Base-by-base conservation (phyloP, 805 yeast genomes). In the Pichia insulana region DNA sequence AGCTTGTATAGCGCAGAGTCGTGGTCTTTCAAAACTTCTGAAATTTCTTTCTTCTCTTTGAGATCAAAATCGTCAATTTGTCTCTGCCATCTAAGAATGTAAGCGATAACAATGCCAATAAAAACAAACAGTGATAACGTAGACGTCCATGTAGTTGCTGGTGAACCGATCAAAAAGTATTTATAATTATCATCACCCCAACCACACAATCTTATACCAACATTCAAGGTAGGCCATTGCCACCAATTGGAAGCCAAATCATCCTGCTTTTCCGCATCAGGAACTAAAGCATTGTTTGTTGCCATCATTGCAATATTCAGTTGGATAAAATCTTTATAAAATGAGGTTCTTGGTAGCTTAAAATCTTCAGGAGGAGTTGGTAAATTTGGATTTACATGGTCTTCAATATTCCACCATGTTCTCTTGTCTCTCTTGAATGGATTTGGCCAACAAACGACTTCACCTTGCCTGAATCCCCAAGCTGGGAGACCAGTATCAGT, bases 391-490 rank as follows among this genome's bases (percentile, higher is more conserved):
- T 84, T 83, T 46, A 62, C 64, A 59, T 84, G 87, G 52, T 71
- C 70, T 62, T 84, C 95, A 47, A 84, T 71, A 61, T 83, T 83
- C 92, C 92, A 84, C 90, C 92, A 84, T 16, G 89, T 83, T 54
- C 90, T 70, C 67, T 83, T 84, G 58, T 84, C 95, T 62, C 83
- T 78, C 36, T 57, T 66, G 61, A 79, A 83, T 30, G 87, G 79
- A 47, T 69, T 62, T 51, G 73, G 76, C 59, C 69, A 63, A 66
- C 99, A 92, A 2, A 80, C 81, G 50, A 92, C 90, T 68, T 92
- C 99, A 39, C 83, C 81, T 62, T 84, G 95, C 56, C 78, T 78
- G 65, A 76, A 84, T 37, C 94, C 95, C 95, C 95, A 84, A 11
- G 76, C 72, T 13, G 95, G 95, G 50, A 77, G 73, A 4, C 77